Conservation (phyloP, 805 yeast genomes). For the Nakazawaea ernobii region DNA sequence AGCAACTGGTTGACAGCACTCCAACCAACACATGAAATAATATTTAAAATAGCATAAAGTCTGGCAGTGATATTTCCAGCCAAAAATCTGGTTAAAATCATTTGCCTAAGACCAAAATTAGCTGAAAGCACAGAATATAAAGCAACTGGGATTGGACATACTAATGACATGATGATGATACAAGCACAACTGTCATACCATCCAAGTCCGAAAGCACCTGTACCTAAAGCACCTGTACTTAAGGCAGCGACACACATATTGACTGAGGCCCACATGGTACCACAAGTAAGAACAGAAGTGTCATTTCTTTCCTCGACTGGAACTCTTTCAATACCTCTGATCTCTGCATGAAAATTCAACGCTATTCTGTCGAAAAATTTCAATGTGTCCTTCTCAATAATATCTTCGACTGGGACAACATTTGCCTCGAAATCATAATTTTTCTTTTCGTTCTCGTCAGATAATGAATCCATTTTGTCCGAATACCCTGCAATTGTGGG, state of each 20-base stretch:
- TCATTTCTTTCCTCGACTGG: slow-evolving; percentile 38
- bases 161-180: slow-evolving; percentile 25
- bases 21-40: slow-evolving; percentile 30
- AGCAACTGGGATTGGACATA: slow-evolving; percentile 34
- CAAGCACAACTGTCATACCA: slow-evolving; percentile 6
- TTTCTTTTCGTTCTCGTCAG: neutral
- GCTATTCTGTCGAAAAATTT: slow-evolving; percentile 6
- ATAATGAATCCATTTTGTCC: neutral
- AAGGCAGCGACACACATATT: slow-evolving; percentile 41
- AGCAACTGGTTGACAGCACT: slow-evolving; percentile 27
- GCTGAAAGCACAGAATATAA: slow-evolving; percentile 31
- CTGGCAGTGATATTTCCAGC: slow-evolving; percentile 29
- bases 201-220: slow-evolving; percentile 21
- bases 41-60: slow-evolving; percentile 24
- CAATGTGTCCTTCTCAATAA: neutral
- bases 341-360: slow-evolving; percentile 8
- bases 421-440: slow-evolving; percentile 3
- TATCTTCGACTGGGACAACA: slow-evolving; percentile 2
- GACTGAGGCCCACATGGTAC: slow-evolving; percentile 44
- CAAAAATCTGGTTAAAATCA: slow-evolving; percentile 26
- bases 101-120: slow-evolving; percentile 34
- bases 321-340: slow-evolving; percentile 37
- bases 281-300: slow-evolving; percentile 30
- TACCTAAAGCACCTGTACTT: slow-evolving; percentile 27
- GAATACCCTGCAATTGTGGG: neutral